Percentiles rank a stretch among this genome's conserved stretches.
These are phyloP conservation scores for Maudiozyma serrabonitensis DNA, from an alignment of 805 yeast genomes.

Conservation along the genomic window DNA sequence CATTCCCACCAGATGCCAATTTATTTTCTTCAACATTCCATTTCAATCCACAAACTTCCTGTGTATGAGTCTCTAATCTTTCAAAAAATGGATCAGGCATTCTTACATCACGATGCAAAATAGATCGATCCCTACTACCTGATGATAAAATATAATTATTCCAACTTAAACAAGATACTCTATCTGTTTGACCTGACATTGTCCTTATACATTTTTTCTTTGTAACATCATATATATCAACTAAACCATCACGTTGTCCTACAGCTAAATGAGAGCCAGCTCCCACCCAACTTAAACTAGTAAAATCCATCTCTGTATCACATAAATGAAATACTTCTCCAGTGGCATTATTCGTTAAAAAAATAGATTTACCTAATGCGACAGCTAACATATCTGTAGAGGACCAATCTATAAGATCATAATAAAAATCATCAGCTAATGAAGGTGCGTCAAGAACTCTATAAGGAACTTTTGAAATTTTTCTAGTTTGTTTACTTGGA, in stretches of 20 bases:
- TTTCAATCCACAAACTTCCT: conserved; percentile 91
- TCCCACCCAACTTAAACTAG: conserved; percentile 88
- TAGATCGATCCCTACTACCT: conserved; percentile 78
- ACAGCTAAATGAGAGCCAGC: conserved; percentile 91
- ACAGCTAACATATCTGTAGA: conserved; percentile 81
- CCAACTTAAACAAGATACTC: conserved; percentile 90
- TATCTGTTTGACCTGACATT: conserved; percentile 80
- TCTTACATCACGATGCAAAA: conserved; percentile 86
- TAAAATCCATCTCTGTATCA: conserved; percentile 64
- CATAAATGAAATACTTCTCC: conserved; percentile 78
- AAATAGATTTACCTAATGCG: conserved; percentile 80
- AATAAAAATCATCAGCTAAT: conserved; percentile 84
- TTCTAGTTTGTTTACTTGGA: conserved; percentile 71
- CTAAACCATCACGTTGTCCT: conserved; percentile 79
- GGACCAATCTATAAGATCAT: conserved; percentile 94
- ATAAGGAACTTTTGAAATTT: conserved; percentile 78
- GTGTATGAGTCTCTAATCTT: conserved; percentile 66
- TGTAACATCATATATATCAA: conserved; percentile 91
- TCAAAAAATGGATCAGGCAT: conserved; percentile 72
- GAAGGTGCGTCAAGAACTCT: conserved; percentile 95
- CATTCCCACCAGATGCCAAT: conserved; percentile 93
- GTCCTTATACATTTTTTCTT: conserved; percentile 75
- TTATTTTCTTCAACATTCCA: conserved; percentile 91
- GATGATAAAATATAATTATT: conserved; percentile 80
- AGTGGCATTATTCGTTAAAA: conserved; percentile 80